phyloP scores from a whole-genome alignment of 306 rosid species.

The Oxytropis ochrocephala region DNA sequence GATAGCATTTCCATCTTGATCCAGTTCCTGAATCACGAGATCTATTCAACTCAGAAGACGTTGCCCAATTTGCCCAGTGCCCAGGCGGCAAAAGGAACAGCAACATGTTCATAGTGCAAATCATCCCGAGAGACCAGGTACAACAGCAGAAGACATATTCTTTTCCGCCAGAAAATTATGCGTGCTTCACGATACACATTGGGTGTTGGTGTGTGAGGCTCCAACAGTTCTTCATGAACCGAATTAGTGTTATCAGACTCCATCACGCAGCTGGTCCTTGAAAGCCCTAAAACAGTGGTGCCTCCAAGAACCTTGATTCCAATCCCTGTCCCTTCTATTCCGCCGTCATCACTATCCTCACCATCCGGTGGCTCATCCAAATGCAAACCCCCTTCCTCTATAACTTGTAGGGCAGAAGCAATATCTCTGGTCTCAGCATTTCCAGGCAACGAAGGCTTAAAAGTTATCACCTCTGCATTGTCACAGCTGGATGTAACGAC shows the following conservation, averaged over 20 bases:
- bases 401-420: slow-evolving; percentile 82
- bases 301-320: slow-evolving; percentile 90
- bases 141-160: slow-evolving; percentile 53
- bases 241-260: slow-evolving; percentile 37
- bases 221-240: slow-evolving; percentile 24
- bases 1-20: slow-evolving; percentile 81
- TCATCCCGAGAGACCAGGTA: slow-evolving; percentile 99
- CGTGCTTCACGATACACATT: slow-evolving; percentile 35
- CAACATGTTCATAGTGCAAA: slow-evolving; percentile 88
- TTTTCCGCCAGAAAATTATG: slow-evolving; percentile 24
- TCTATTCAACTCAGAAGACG: slow-evolving; percentile 66
- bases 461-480: slow-evolving; percentile 44
- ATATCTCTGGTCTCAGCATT: slow-evolving; percentile 80
- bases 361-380: slow-evolving; percentile 60
- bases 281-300: slow-evolving; percentile 64
- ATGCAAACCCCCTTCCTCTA: slow-evolving; percentile 81
- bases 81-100: slow-evolving; percentile 98
- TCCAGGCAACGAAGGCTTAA: slow-evolving; percentile 68
- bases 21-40: slow-evolving; percentile 70
- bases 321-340: slow-evolving; percentile 59
- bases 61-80: slow-evolving; percentile 97
- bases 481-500: slow-evolving; percentile 83
- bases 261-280: slow-evolving; percentile 42
- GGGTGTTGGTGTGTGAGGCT: slow-evolving; percentile 20
- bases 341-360: slow-evolving; percentile 56